Evolutionary conservation across 1,139 yeast species (phyloP), one percentile per base, ranked within the genome.

Genomic region (Nakaseomyces nivariensis): DNA sequence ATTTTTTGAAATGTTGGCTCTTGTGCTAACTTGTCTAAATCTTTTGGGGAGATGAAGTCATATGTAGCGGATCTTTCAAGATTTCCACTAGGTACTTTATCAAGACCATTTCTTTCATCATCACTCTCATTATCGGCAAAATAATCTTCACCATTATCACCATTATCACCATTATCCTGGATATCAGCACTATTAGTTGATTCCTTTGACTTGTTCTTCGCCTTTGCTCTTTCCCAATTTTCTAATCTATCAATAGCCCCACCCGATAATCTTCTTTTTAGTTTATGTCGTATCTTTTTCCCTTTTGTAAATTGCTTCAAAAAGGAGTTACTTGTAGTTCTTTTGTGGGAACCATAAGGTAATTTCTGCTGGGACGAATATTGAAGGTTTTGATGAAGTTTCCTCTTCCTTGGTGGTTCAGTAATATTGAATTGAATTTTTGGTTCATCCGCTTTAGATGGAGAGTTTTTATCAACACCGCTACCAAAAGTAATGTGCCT

Each of bases 51-150:
- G 1, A 67, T 54, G 4, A 64, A 67, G 52, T 77, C 82, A 38
- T 75, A 56, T 0, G 82, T 78, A 52, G 72, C 72, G 4, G 81
- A 67, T 52, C 82, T 65, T 56, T 74, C 70, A 34, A 61, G 61
- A 46, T 25, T 34, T 46, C 42, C 36, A 47, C 34, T 17, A 43
- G 48, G 17, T 17, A 36, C 9, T 37, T 37, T 6, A 26, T 34
- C 29, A 17, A 48, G 22, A 22, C 32, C 22, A n/a, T 51, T 55
- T 29, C 50, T 52, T 25, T 55, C 60, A 5, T 56, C 60, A 24
- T 56, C 63, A 45, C 55, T 63, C 40, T 57, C 65, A 38, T 60
- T 64, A 24, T 63, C 68, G 4, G 66, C 69, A 38, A 59, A 67
- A 43, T 60, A 65, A 8, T 61, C 66, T 24, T 59, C 71, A 10